Conservation (phyloP, 805 yeast species). For the Wickerhamomyces alni region DNA sequence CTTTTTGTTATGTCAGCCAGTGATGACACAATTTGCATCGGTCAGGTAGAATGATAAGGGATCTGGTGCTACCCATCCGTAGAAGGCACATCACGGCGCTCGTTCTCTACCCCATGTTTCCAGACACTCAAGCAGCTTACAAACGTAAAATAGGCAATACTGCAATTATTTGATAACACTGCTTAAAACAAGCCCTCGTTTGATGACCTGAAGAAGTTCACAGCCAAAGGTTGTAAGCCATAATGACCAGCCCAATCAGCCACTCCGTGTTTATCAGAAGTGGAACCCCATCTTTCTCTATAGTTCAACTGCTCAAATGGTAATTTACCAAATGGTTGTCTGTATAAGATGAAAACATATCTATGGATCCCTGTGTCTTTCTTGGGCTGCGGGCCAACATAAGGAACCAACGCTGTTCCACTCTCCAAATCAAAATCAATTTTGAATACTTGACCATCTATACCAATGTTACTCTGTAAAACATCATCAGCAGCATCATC, state of each 20-base stretch:
- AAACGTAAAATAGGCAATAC: too few species aligned
- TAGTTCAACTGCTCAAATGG: constrained; percentile 12
- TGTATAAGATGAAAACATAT: constrained; percentile 15
- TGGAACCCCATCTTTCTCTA: constrained; percentile 21
- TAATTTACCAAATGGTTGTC: constrained; percentile 14
- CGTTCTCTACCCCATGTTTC: too few species aligned
- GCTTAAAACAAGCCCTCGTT: constrained; percentile 12
- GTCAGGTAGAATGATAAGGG: too few species aligned
- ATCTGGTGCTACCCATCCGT: too few species aligned
- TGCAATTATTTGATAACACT: too few species aligned
- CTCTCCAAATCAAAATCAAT: constrained; percentile 5
- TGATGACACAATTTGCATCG: too few species aligned
- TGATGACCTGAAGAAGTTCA: constrained; percentile 15
- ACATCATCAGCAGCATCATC: too few species aligned
- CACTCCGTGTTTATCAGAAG: constrained; percentile 13
- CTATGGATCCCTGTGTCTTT: constrained; percentile 10
- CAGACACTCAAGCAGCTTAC: too few species aligned
- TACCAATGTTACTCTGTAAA: background rate
- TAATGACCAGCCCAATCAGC: constrained; percentile 18
- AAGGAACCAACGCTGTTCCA: constrained; percentile 10
- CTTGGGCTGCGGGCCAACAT: constrained; percentile 14
- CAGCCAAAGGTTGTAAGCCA: constrained; percentile 14
- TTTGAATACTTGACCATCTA: constrained; percentile 4
- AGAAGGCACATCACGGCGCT: too few species aligned
- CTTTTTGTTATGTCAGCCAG: too few species aligned